A percentile compares a stretch with the other conserved stretches of the same genome.
Evolutionary conservation across 306 rosid species (phyloP).

Genomic region (Trichosanthes cucumerina): DNA sequence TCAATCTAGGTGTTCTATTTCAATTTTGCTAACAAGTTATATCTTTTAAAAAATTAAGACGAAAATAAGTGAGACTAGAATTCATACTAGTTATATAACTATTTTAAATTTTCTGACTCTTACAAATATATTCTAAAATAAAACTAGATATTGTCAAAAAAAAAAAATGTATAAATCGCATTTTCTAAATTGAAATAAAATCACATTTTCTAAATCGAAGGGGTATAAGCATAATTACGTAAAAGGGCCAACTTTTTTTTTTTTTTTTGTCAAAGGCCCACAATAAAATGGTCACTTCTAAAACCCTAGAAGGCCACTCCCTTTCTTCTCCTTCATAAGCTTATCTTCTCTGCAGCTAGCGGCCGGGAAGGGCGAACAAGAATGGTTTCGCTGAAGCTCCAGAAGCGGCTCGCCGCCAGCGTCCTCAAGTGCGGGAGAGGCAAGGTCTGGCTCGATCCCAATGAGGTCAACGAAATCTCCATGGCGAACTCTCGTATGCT

Average conservation of each 20-base stretch:
- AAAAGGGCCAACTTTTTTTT: background rate
- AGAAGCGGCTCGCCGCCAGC: slow-evolving; percentile 82
- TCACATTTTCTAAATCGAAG: background rate
- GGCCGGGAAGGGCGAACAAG: background rate
- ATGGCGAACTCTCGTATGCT: slow-evolving; percentile 86
- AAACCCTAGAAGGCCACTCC: background rate
- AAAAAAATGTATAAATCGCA: too few relatives aligned
- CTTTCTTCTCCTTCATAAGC: background rate
- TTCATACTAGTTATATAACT: too few relatives aligned
- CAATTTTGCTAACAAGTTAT: too few relatives aligned
- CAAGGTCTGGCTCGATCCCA: slow-evolving; percentile 95
- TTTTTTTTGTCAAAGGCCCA: background rate
- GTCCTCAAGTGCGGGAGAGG: slow-evolving; percentile 93
- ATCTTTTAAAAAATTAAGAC: too few relatives aligned
- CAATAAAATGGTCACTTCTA: background rate
- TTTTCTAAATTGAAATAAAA: too few relatives aligned
- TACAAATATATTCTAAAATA: too few relatives aligned
- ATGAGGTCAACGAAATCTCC: slow-evolving; percentile 85
- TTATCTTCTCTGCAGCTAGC: background rate
- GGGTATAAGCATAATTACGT: background rate
- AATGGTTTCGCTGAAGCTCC: slow-evolving; percentile 90
- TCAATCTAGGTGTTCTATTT: too few relatives aligned
- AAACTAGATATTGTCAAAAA: too few relatives aligned
- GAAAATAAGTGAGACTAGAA: too few relatives aligned
- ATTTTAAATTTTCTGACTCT: too few relatives aligned